Evolutionary conservation across 1,139 yeast species (phyloP), one percentile per base, ranked within the genome.

Genomic region (Pichia sp.): DNA sequence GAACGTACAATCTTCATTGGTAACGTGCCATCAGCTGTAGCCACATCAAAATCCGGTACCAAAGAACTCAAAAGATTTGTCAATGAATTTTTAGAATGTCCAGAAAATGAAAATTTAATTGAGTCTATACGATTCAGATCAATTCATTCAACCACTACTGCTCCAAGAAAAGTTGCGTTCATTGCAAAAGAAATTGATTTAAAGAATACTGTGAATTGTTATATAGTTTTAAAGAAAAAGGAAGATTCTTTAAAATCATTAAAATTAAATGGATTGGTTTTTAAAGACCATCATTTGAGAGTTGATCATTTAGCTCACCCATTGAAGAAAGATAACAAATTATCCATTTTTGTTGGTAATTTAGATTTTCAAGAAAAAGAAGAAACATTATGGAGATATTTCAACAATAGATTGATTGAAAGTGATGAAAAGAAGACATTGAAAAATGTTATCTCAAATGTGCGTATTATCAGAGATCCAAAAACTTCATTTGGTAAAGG

Each of bases 401-500:
- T 94, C 65, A 74, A 72, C 54, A 54, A 62, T 3, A 65, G 69
- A 16, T 41, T 53, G 10, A 46, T 49, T 29, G 43, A 42, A 23
- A 49, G 50, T 38, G 43, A 42, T n/a, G 52, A 47, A 3, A 88
- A 87, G 40, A 76, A 76, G 38, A 52, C 53, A 27, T 76, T 70
- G 47, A 82, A 45, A 2, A 55, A 53, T 31, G 52, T 56, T 29
- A 53, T 94, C 44, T 96, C 88, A 62, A 82, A 86, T 51, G 97
- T 53, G 29, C 77, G 99, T 61, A 74, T 94, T 44, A 77, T 94
- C 34, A 79, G 99, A 60, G 98, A 94, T 62, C 68, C 95, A 26
- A 86, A 86, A 65, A 92, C 97, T 31, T 92, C 94, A 58, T 71
- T 92, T 51, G 99, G 98, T 54, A 94, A 92, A 66, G 99, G 99